Base-by-base conservation (phyloP, 1,284 basidiomycete genomes). In the Cerioporus squamosus region DNA sequence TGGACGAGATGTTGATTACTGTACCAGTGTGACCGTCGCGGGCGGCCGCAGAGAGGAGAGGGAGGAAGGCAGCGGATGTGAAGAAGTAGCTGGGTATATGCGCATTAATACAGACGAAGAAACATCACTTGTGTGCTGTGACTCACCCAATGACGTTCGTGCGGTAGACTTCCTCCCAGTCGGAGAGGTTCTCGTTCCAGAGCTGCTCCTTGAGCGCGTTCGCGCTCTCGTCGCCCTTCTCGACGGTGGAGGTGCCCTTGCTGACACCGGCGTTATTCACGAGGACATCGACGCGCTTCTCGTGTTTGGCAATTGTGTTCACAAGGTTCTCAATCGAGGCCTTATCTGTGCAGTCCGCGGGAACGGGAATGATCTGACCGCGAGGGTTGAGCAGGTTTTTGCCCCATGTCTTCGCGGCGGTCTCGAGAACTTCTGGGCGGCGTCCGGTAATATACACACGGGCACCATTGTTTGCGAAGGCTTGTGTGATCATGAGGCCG, bases 401-500 rank as follows among this genome's bases (percentile, higher is more conserved):
- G 15, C 72, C 71, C 67, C 70, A 71, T 1, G 62, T 62, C 45
- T 68, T 62, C 14, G 65, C 62, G 45, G 69, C 67, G 23, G 61
- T 62, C 36, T 72, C 54, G 20, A 72, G 67, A 5, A 54, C 65
- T 1, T 74, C 71, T 23, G 51, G 40, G 36, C 72, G 70, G 15
- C 72, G 72, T 14, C 70, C 66, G 20, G 69, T 66, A 55, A 74
- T 74, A 59, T 74, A 79, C 6, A 79, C 78, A 22, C 70, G 70
- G 14, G 77, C 77, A 40, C 77, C 74, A 58, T 77, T 78, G 57
- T 75, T 75, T 17, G 77, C 72, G 53, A 79, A 70, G 2, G 73
- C 72, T 44, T 75, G 72, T 0, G 76, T 69, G 48, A 76, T 75
- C 75, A 77, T 77, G 36, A 77, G 69, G 5, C 76, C 75, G 54